These are phyloP conservation scores for Candida saitoana DNA, from an alignment of 805 yeast genomes.

Conservation along the genomic window DNA sequence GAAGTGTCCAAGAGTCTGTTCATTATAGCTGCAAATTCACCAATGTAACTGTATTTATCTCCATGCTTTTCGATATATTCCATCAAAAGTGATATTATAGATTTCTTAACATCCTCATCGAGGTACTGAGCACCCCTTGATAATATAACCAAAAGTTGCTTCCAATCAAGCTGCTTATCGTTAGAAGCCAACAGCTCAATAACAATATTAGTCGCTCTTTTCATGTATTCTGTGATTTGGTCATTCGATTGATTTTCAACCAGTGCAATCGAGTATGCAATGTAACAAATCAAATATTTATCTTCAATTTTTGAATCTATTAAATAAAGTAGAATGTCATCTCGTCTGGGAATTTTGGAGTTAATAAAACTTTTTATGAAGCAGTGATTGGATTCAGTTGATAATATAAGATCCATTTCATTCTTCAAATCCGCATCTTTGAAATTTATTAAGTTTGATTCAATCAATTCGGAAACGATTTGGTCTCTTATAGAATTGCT, in stretches of 20 bases:
- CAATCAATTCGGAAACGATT: constrained; percentile 6
- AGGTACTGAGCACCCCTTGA: not conserved
- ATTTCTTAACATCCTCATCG: constrained; percentile 8
- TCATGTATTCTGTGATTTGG: constrained; percentile 4
- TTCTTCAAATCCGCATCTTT: constrained; percentile 1
- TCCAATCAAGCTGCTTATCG: constrained; percentile 10
- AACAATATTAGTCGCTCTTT: constrained; percentile 6
- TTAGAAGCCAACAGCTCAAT: constrained; percentile 5
- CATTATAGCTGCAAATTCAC: constrained; percentile 26
- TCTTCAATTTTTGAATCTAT: constrained; percentile 12
- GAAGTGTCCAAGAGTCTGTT: constrained; percentile 16
- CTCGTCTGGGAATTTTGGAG: constrained; percentile 3
- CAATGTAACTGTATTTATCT: constrained; percentile 25
- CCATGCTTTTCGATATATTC: constrained; percentile 14
- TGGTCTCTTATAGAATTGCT: constrained; percentile 4
- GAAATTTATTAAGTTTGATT: constrained; percentile 6
- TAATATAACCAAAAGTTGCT: constrained; percentile 10
- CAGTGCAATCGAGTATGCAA: constrained; percentile 17
- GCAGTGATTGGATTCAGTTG: constrained; percentile 3
- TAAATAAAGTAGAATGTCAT: constrained; percentile 9
- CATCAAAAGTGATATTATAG: constrained; percentile 19
- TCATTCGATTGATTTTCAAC: constrained; percentile 1
- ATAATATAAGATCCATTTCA: not conserved
- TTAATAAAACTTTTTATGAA: constrained; percentile 12
- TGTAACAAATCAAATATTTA: constrained; percentile 14